Percentiles rank a stretch among this genome's conserved stretches.
These are phyloP conservation scores for Sextonia rubra DNA, from an alignment of 164 flowering plant genomes.

Conservation along the genomic window DNA sequence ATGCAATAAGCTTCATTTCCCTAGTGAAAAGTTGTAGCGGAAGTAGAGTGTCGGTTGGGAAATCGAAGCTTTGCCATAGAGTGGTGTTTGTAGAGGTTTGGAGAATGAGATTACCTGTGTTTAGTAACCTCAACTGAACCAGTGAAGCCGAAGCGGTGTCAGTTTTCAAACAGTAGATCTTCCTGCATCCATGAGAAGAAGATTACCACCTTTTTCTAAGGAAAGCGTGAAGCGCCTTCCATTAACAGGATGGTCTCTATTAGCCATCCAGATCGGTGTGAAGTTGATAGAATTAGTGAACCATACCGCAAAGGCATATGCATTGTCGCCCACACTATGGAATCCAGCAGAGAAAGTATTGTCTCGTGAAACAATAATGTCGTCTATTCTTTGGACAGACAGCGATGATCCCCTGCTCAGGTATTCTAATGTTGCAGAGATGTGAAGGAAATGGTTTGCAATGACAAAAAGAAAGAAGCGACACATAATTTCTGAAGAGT, in stretches of 20 bases:
- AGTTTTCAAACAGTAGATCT: slow-evolving; percentile 11
- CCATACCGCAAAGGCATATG: slow-evolving; percentile 20
- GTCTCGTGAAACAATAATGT: slow-evolving; percentile 17
- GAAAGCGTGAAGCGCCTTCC: slow-evolving; percentile 6
- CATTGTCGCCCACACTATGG: slow-evolving; percentile 16
- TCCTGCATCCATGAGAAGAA: slow-evolving; percentile 12
- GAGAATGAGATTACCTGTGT: slow-evolving; percentile 1
- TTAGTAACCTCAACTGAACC: neutral
- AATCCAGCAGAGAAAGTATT: slow-evolving; percentile 19
- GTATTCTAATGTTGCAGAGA: neutral
- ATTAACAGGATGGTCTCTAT: slow-evolving; percentile 23
- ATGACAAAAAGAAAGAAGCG: neutral
- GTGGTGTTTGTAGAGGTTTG: neutral
- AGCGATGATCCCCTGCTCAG: slow-evolving; percentile 14
- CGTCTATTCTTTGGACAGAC: slow-evolving; percentile 10
- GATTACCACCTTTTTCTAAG: slow-evolving; percentile 8
- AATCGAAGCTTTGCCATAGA: slow-evolving; percentile 39
- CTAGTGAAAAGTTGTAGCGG: slow-evolving; percentile 28
- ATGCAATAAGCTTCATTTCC: slow-evolving; percentile 19
- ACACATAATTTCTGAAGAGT: neutral
- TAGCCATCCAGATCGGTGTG: slow-evolving; percentile 22
- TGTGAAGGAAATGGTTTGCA: neutral
- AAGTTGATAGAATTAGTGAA: slow-evolving; percentile 9
- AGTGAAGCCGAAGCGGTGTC: neutral
- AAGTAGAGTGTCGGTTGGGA: slow-evolving; percentile 41